These are phyloP conservation scores for Lumnitzera racemosa DNA, from an alignment of 345 rosid species.

Conservation along the genomic window DNA sequence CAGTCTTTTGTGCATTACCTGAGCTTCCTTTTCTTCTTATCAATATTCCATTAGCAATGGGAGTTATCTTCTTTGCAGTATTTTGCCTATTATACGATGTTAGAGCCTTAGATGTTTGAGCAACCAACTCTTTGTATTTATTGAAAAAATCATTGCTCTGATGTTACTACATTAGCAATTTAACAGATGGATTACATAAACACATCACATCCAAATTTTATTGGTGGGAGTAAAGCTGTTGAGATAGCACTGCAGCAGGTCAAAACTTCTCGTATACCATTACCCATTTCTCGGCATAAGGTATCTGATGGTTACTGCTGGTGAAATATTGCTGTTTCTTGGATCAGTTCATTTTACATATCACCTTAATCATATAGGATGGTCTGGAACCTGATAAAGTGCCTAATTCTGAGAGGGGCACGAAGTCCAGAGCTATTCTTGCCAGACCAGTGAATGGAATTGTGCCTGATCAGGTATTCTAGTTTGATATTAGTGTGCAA, in stretches of 20 bases:
- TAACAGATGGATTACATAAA: conserved; percentile 92
- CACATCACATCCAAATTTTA: conserved; percentile 87
- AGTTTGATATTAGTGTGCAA: conserved; percentile 7
- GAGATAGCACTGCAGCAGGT: conserved; percentile 68
- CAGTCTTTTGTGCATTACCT: too few relatives aligned
- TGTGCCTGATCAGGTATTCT: conserved; percentile 74
- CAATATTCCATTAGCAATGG: too few relatives aligned
- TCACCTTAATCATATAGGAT: conserved; percentile 36
- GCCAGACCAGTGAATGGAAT: conserved; percentile 86
- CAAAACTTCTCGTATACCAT: conserved; percentile 52
- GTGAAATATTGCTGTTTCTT: conserved; percentile 2
- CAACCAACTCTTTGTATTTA: neutral
- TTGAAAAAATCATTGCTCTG: neutral
- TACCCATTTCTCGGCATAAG: conserved; percentile 57
- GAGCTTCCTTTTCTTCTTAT: too few relatives aligned
- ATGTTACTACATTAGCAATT: conserved; percentile 8
- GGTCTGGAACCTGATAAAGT: conserved; percentile 71
- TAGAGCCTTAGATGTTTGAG: too few relatives aligned
- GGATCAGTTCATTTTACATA: conserved; percentile 6
- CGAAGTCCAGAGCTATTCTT: conserved; percentile 69
- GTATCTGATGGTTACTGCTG: conserved; percentile 25
- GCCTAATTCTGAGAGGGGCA: conserved; percentile 52
- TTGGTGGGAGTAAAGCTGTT: conserved; percentile 91
- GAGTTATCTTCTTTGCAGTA: too few relatives aligned
- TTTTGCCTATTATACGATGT: too few relatives aligned